A percentile compares a stretch with the other conserved stretches of the same genome.
These are phyloP conservation scores for Xerocomellus dryophilus DNA, from an alignment of 768 basidiomycete species.

Conservation along the genomic window DNA sequence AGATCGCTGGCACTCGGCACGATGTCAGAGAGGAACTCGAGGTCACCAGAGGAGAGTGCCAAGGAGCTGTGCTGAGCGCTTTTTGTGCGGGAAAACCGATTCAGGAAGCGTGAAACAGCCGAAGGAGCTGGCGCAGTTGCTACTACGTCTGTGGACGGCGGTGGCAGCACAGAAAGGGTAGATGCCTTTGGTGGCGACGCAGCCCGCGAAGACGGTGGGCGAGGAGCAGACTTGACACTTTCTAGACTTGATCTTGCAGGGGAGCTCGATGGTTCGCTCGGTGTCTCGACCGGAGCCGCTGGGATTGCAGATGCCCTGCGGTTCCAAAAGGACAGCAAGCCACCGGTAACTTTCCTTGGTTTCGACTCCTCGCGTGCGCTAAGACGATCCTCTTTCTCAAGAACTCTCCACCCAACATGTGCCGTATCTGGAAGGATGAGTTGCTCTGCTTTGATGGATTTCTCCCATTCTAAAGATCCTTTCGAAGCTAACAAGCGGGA, in stretches of 20 bases:
- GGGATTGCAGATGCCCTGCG: constrained; percentile 37
- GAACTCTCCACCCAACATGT: constrained; percentile 70
- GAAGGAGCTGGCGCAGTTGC: constrained; percentile 44
- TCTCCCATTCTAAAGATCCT: constrained; percentile 76
- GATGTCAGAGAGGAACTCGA: constrained; percentile 74
- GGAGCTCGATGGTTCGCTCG: constrained; percentile 20
- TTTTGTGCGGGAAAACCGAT: constrained; percentile 61
- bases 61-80: constrained; percentile 49
- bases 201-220: constrained; percentile 9
- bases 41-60: constrained; percentile 73
- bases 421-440: constrained; percentile 48
- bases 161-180: constrained; percentile 11
- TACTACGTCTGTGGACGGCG: constrained; percentile 2
- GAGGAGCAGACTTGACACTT: constrained; percentile 13
- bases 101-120: constrained; percentile 80
- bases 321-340: constrained; percentile 74
- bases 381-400: constrained; percentile 49
- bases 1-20: constrained; percentile 55
- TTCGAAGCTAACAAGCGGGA: constrained; percentile 66
- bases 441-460: constrained; percentile 53
- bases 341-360: constrained; percentile 44
- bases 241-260: constrained; percentile 34
- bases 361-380: constrained; percentile 42
- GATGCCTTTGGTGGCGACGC: constrained; percentile 17
- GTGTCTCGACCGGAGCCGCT: constrained; percentile 14